phyloP scores from a whole-genome alignment of 2,329 filamentous ascomycete genomes.

The Cladosporium austrohemisphaericum region DNA sequence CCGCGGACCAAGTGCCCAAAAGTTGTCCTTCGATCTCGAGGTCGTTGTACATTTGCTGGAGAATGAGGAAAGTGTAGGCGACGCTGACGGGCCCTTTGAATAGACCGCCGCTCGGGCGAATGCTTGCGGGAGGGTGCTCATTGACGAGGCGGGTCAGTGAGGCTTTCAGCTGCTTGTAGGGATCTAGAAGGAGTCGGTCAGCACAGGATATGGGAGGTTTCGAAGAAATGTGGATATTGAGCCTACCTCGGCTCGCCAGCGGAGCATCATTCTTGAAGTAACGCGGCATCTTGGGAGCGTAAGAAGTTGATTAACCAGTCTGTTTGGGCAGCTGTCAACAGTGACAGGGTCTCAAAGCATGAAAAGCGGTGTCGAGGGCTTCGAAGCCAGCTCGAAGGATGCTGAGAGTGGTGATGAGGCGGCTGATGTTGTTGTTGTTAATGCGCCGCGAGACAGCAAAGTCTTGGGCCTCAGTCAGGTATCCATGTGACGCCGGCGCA shows the following conservation, averaged over 20 bases:
- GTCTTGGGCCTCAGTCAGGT: neutral
- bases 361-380: constrained; percentile 12
- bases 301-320: neutral
- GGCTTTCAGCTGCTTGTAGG: constrained; percentile 49
- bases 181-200: constrained; percentile 30
- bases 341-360: neutral
- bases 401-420: too few species aligned
- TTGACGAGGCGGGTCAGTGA: constrained; percentile 48
- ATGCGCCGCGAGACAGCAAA: neutral
- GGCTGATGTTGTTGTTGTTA: too few species aligned
- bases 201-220: neutral
- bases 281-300: constrained; percentile 30
- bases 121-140: constrained; percentile 44
- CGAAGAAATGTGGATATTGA: neutral
- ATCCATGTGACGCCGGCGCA: neutral
- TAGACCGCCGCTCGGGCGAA: constrained; percentile 46
- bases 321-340: neutral
- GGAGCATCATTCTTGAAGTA: constrained; percentile 41
- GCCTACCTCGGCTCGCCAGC: constrained; percentile 33
- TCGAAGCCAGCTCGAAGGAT: neutral
- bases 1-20: constrained; percentile 48
- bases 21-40: constrained; percentile 44
- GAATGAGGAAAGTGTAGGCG: constrained; percentile 48
- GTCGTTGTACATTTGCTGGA: constrained; percentile 48
- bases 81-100: constrained; percentile 50